Evolutionary conservation across 2,329 filamentous ascomycete genomes (phyloP).

Genomic region (Cladosporium velox): DNA sequence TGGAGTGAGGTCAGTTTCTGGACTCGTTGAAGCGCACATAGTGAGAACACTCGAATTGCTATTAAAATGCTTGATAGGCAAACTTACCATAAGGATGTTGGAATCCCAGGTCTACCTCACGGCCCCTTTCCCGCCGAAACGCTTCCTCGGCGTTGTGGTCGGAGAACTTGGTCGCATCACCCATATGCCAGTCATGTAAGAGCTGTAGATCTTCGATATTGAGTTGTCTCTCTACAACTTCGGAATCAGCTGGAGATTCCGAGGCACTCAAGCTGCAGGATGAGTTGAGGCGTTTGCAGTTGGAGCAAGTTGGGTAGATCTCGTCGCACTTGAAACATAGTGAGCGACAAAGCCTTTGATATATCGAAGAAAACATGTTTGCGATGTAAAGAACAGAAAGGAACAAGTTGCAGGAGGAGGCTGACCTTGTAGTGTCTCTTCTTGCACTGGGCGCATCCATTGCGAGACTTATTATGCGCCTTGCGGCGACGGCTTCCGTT

Average conservation of each 20-base stretch:
- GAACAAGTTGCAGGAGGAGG: neutral
- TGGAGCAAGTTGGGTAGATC: slow-evolving; percentile 20
- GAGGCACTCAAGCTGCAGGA: slow-evolving; percentile 20
- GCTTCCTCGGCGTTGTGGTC: neutral
- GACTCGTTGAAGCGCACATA: neutral
- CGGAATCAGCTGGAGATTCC: neutral
- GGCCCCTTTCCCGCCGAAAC: slow-evolving; percentile 5
- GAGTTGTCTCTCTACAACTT: slow-evolving; percentile 6
- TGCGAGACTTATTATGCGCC: slow-evolving; percentile 43
- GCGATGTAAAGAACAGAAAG: neutral
- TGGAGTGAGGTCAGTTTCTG: neutral
- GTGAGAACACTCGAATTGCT: too few relatives aligned
- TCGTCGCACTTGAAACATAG: slow-evolving; percentile 23
- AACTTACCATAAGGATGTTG: slow-evolving; percentile 20
- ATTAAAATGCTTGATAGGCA: neutral
- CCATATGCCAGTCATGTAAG: slow-evolving; percentile 19
- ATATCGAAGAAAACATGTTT: neutral
- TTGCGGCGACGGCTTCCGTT: slow-evolving; percentile 29
- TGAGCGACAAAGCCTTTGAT: slow-evolving; percentile 10
- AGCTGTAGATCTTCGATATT: slow-evolving; percentile 23
- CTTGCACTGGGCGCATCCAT: slow-evolving; percentile 43
- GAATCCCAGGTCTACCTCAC: slow-evolving; percentile 19
- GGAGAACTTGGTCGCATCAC: slow-evolving; percentile 5
- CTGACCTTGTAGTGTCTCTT: slow-evolving; percentile 42
- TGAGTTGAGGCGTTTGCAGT: slow-evolving; percentile 19